phyloP scores from a whole-genome alignment of 2,329 filamentous ascomycete species.

The Exophiala alcalophila region DNA sequence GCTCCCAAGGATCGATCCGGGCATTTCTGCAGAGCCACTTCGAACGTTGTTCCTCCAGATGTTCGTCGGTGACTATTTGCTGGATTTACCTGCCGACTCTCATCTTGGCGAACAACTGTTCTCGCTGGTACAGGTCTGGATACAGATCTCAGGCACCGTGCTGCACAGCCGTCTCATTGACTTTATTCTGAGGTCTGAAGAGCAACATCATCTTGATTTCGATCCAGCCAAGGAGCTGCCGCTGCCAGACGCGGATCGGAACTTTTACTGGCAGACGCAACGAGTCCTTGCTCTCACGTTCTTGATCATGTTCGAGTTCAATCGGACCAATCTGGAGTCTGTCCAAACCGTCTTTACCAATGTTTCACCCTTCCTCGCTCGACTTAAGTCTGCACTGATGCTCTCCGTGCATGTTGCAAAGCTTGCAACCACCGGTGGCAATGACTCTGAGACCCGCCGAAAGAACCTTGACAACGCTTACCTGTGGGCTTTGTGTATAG shows the following conservation, averaged over 20 bases:
- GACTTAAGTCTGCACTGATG: background rate
- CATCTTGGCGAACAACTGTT: constrained; percentile 1
- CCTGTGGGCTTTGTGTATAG: background rate
- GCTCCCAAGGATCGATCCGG: background rate
- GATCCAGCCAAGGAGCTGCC: background rate
- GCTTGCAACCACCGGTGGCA: too few relatives aligned
- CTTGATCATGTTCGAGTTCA: constrained; percentile 4
- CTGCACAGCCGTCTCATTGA: constrained; percentile 2
- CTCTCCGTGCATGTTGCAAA: background rate
- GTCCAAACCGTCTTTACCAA: constrained; percentile 3
- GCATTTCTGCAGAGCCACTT: constrained; percentile 1
- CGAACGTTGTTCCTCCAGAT: background rate
- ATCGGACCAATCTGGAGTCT: background rate
- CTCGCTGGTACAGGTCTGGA: constrained; percentile 1
- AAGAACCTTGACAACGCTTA: background rate
- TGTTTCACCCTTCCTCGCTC: background rate
- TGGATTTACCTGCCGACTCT: background rate
- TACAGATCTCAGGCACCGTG: background rate
- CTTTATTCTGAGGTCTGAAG: constrained; percentile 2
- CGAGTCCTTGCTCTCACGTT: background rate
- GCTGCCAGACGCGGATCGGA: background rate
- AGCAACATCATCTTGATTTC: background rate
- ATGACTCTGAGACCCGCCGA: too few relatives aligned
- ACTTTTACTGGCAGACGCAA: constrained; percentile 4
- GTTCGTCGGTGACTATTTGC: background rate